Evolutionary conservation across 1,139 yeast genomes (phyloP), one percentile per base, ranked within the genome.

Genomic region (Hansenula lynferdii): DNA sequence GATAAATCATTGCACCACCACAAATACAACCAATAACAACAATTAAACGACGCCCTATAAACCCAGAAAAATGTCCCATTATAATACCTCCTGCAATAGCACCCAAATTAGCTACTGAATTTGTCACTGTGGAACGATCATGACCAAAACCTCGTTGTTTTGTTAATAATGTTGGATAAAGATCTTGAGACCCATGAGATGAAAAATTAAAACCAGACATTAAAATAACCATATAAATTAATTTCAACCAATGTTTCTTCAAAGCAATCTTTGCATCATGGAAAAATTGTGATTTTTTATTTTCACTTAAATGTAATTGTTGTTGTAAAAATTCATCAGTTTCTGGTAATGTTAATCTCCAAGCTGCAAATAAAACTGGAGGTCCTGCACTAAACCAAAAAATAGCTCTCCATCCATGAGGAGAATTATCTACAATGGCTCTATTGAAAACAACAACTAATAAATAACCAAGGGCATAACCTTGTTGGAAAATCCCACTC

Each of bases 311-410:
- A 35, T 61, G 56, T 34, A 58, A 56, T 39, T 57, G 54, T 35
- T 56, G 53, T 40, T 55, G 55, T 23, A 49, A 63, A 60, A 70
- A 80, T 12, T 73, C 70, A 36, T 76, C 75, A 8, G 85, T 77
- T 54, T 80, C 86, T 16, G 85, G 85, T 23, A 78, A 62, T 18
- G 54, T 42, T 39, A 70, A 45, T 58, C 89, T 71, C 72, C 79
- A 78, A 28, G 62, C 48, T 38, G 75, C 69, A 47, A 82, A 69
- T 17, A 80, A 57, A 30, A 75, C 71, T 21, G 84, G 80, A 11
- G 81, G 74, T 20, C 90, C 85, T 20, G 92, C 80, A 37, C 85
- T 77, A 53, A 86, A 83, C 89, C 94, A 85, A 59, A 80, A 82
- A 47, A 85, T 67, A 1, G 87, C 73, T 55, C 94, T 72, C 95